Evolutionary conservation across 1,139 yeast species (phyloP).

Genomic region (Scheffersomyces stambukii): DNA sequence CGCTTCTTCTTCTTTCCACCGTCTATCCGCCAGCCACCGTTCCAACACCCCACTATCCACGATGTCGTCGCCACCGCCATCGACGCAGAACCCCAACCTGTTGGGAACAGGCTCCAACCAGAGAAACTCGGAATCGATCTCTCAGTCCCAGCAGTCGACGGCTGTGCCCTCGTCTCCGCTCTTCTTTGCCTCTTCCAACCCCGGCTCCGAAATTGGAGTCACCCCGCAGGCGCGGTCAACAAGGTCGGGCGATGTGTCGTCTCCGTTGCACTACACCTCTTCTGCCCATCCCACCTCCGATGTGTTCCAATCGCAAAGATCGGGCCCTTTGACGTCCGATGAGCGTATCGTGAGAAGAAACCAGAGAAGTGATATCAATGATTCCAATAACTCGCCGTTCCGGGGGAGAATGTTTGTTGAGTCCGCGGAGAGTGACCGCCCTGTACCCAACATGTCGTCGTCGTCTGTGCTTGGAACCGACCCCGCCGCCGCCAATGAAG

Average conservation of each 20-base stretch:
- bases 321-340: conserved; percentile 37
- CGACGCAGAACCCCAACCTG: conserved; percentile 19
- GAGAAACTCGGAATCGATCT: conserved; percentile 25
- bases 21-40: background rate
- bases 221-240: conserved; percentile 16
- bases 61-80: conserved; percentile 33
- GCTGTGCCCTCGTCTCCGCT: conserved; percentile 66
- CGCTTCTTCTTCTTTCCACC: background rate
- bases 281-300: conserved; percentile 38
- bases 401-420: conserved; percentile 29
- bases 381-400: conserved; percentile 39
- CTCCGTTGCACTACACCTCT: conserved; percentile 46
- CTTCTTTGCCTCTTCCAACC: conserved; percentile 53
- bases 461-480: conserved; percentile 30
- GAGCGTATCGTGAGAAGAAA: conserved; percentile 41
- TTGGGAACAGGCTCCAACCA: conserved; percentile 2
- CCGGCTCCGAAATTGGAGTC: conserved; percentile 29
- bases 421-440: conserved; percentile 8
- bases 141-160: conserved; percentile 35
- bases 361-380: conserved; percentile 40
- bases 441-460: conserved; percentile 15
- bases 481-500: conserved; percentile 34
- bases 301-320: conserved; percentile 18
- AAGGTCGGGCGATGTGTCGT: conserved; percentile 26
- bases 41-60: conserved; percentile 2